A percentile compares a stretch with the other conserved stretches of the same genome.
Evolutionary conservation across 2,329 filamentous ascomycete species (phyloP).

Genomic region (Tolypocladium amazonense): DNA sequence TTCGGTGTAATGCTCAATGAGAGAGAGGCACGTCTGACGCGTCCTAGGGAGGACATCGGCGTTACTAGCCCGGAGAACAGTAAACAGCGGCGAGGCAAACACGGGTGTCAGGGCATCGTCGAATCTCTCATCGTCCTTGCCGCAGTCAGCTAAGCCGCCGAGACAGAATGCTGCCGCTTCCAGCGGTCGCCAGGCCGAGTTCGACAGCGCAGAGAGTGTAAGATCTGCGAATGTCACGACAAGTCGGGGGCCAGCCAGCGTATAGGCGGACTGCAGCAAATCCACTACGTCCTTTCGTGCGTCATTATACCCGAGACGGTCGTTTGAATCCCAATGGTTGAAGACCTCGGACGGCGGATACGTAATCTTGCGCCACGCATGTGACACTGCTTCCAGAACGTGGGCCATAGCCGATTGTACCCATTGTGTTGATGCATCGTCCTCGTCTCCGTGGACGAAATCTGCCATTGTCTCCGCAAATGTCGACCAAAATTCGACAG

Average conservation of each 20-base stretch:
- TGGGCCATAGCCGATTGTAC: conserved; percentile 45
- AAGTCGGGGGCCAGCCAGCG: conserved; percentile 45
- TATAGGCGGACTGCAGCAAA: conserved; percentile 61
- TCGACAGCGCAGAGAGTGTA: conserved; percentile 37
- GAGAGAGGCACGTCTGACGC: conserved; percentile 56
- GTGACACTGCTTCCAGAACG: conserved; percentile 53
- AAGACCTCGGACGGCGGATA: conserved; percentile 51
- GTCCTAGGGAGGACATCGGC: conserved; percentile 48
- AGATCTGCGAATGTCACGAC: conserved; percentile 46
- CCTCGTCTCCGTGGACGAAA: conserved; percentile 36
- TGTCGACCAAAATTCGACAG: conserved; percentile 72
- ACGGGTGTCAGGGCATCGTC: conserved; percentile 50
- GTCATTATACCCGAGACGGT: conserved; percentile 56
- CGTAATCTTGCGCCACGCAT: conserved; percentile 58
- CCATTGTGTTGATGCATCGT: conserved; percentile 39
- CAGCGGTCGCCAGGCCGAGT: conserved; percentile 45
- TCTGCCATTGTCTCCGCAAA: conserved; percentile 62
- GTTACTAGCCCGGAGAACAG: conserved; percentile 38
- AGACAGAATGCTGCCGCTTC: conserved; percentile 55
- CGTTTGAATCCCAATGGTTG: conserved; percentile 58
- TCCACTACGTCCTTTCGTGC: conserved; percentile 73
- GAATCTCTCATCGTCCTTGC: conserved; percentile 43
- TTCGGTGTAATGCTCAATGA: conserved; percentile 63
- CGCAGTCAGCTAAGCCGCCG: conserved; percentile 55
- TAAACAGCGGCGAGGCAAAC: conserved; percentile 50